These are phyloP conservation scores for Dentipellis fragilis DNA, from an alignment of 768 basidiomycete species.

Conservation along the genomic window DNA sequence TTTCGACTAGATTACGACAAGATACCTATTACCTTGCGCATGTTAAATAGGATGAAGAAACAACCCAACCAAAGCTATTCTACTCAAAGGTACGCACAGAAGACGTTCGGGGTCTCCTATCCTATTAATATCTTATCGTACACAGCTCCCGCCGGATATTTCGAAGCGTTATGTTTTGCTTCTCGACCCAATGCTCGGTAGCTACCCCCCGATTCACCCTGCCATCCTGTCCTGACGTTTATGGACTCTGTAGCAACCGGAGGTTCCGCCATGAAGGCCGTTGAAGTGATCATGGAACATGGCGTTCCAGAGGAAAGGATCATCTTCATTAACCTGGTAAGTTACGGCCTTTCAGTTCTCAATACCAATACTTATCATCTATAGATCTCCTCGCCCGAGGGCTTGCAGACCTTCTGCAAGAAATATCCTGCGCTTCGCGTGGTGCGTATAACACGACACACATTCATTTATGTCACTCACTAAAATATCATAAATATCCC, in stretches of 20 bases:
- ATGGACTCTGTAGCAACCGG: constrained; percentile 58
- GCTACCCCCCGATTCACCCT: too few relatives aligned
- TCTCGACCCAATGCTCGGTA: constrained; percentile 95
- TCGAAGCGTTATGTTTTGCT: constrained; percentile 85
- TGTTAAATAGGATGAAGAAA: constrained; percentile 77
- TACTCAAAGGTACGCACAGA: constrained; percentile 57
- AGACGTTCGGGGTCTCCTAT: not conserved
- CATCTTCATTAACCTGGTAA: constrained; percentile 86
- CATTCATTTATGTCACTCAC: too few relatives aligned
- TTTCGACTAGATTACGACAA: not conserved
- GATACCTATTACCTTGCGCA: not conserved
- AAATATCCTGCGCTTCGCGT: constrained; percentile 71
- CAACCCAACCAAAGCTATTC: constrained; percentile 85
- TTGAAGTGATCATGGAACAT: constrained; percentile 86
- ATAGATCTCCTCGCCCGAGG: constrained; percentile 85
- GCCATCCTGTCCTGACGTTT: too few relatives aligned
- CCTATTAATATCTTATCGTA: not conserved
- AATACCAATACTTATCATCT: not conserved
- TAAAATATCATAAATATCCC: not conserved
- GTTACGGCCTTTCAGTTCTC: constrained; percentile 15
- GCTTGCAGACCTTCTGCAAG: constrained; percentile 69
- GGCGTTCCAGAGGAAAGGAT: constrained; percentile 93
- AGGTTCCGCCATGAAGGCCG: constrained; percentile 95
- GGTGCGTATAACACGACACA: constrained; percentile 25
- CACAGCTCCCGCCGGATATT: constrained; percentile 87